Conservation (phyloP, 1,284 basidiomycete genomes). For the Fomitiporia mediterranea region DNA sequence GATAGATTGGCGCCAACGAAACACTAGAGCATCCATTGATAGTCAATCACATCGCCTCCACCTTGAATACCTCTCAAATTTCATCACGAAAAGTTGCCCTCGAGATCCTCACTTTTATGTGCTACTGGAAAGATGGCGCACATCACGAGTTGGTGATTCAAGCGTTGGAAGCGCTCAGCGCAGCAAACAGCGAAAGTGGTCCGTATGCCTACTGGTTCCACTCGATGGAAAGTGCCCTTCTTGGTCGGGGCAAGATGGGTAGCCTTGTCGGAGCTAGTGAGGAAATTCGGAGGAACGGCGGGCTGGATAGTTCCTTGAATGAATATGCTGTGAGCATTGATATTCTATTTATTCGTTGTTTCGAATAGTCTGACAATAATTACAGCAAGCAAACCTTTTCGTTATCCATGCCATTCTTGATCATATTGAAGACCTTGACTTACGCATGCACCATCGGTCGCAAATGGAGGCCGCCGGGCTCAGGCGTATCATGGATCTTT, state of each 20-base stretch:
- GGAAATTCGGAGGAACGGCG: slow-evolving; percentile 69
- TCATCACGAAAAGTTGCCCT: slow-evolving; percentile 77
- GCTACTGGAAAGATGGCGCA: slow-evolving; percentile 56
- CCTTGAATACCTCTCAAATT: slow-evolving; percentile 81
- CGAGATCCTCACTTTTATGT: slow-evolving; percentile 68
- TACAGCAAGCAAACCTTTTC: slow-evolving; percentile 63
- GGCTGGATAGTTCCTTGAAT: slow-evolving; percentile 62
- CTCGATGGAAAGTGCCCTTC: slow-evolving; percentile 72
- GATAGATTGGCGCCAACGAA: slow-evolving; percentile 70
- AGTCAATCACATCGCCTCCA: slow-evolving; percentile 79
- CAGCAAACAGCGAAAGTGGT: slow-evolving; percentile 54
- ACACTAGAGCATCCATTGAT: slow-evolving; percentile 75
- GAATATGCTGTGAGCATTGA: slow-evolving; percentile 73
- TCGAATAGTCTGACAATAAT: slow-evolving; percentile 4
- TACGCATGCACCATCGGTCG: slow-evolving; percentile 79
- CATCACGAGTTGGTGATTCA: slow-evolving; percentile 52
- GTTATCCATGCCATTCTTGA: slow-evolving; percentile 65
- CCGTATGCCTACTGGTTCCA: slow-evolving; percentile 91
- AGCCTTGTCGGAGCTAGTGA: slow-evolving; percentile 92
- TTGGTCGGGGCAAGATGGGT: slow-evolving; percentile 91
- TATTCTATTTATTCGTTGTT: slow-evolving; percentile 20
- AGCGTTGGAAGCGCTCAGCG: slow-evolving; percentile 64
- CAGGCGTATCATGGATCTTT: slow-evolving; percentile 67
- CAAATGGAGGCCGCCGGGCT: slow-evolving; percentile 90
- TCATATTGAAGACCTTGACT: slow-evolving; percentile 68